Evolutionary conservation across 306 rosid species (phyloP).

Genomic region (Myrica gale): DNA sequence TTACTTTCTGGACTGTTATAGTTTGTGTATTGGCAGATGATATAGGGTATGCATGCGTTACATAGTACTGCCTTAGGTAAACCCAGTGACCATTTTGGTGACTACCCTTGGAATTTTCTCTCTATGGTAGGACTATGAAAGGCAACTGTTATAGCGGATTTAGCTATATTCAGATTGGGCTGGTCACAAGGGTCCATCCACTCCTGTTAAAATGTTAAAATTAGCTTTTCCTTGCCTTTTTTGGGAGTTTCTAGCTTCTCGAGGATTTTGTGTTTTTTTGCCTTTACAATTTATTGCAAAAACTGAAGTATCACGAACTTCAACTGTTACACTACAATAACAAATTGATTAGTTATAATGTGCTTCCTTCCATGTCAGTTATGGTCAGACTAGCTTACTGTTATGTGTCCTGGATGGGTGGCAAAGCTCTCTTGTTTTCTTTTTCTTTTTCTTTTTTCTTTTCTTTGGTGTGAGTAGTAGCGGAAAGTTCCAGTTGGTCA

Average conservation of each 20-base stretch:
- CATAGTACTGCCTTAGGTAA: neutral
- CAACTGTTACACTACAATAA: neutral
- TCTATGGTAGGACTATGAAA: neutral
- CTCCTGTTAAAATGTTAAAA: neutral
- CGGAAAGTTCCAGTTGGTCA: constrained; percentile 24
- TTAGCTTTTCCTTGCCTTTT: neutral
- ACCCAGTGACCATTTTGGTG: neutral
- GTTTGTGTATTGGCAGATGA: neutral
- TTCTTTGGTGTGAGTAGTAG: neutral
- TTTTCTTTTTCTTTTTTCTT: too few relatives aligned
- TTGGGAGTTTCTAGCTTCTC: neutral
- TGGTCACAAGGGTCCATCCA: neutral
- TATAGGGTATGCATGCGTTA: neutral
- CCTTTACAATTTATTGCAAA: neutral
- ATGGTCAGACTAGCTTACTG: constrained; percentile 3
- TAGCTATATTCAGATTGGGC: neutral
- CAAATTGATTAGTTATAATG: neutral
- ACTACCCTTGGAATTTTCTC: too few relatives aligned
- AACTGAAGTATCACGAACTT: neutral
- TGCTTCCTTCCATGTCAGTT: constrained; percentile 8
- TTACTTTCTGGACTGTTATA: neutral
- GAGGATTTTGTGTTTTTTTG: neutral
- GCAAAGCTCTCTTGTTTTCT: too few relatives aligned
- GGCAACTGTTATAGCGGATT: neutral
- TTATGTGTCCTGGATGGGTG: constrained; percentile 11